Evolutionary conservation across 169 alveolate genomes (phyloP), one percentile per base, ranked within the genome.

Genomic region (Eimeria zaria): DNA sequence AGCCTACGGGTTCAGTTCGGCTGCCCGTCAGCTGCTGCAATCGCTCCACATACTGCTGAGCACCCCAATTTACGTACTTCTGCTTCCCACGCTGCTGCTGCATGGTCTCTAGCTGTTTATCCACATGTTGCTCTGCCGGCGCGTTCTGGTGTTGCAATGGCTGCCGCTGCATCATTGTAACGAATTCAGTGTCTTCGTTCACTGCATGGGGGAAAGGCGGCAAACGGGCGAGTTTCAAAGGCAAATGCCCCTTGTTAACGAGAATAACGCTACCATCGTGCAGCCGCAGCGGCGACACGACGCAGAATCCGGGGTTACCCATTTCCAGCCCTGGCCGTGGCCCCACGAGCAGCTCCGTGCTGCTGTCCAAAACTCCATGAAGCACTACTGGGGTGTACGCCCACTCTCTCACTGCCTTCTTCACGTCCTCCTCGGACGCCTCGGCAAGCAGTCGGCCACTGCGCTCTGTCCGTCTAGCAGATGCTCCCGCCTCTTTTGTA

Each of bases 351-450:
- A 98, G 80, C 96, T 96, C 97, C 27, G 97, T 95, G 81, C 97
- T 96, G 85, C 98, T 97, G 93, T 98, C 99, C 81, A 98, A 80
- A n/a, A 98, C 98, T 44, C 99, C 97, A n/a, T 87, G 95, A n/a
- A 87, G 89, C 60, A 89, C 95, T 24, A 95, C 97, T 53, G 97
- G 95, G 7, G 91, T 85, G 89, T 95, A 95, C 53, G 97, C 95
- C 97, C 97, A 95, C 39, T 46, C 91, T 12, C 87, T 73, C 98
- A 55, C 98, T 1, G 93, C 78, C 44, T 12, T 18, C 33, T 87
- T 67, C 36, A 87, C 81, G 20, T 41, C 78, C 18, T 62, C 93
- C 53, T 24, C 62, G 36, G 81, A 36, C n/a, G 93, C 80, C 30
- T 24, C 30, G 44, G 93, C 93, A 44, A 87, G 71, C 93, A 87